A percentile compares a stretch with the other conserved stretches of the same genome.
phyloP scores from a whole-genome alignment of 2,329 filamentous ascomycete species.

The Fusarium fracticaudum region DNA sequence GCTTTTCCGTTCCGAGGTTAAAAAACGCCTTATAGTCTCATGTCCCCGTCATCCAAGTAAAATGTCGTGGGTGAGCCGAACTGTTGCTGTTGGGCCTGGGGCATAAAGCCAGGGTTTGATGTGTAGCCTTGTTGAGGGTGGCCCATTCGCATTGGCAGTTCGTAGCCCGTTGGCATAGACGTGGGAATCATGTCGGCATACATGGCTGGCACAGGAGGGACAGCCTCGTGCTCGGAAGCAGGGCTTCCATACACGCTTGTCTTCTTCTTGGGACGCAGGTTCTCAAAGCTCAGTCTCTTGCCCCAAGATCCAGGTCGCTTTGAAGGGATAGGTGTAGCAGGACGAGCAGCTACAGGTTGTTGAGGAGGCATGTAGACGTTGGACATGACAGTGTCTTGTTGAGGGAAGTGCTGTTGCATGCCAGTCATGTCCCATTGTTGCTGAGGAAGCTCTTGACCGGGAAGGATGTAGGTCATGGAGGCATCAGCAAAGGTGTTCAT shows the following conservation, averaged over 20 bases:
- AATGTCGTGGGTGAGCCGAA: slow-evolving; percentile 43
- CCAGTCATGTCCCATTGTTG: slow-evolving; percentile 42
- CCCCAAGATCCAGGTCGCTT: slow-evolving; percentile 54
- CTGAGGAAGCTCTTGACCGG: slow-evolving; percentile 43
- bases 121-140: slow-evolving; percentile 37
- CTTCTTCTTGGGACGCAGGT: slow-evolving; percentile 50
- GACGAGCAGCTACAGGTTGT: slow-evolving; percentile 44
- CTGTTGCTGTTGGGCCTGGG: slow-evolving; percentile 41
- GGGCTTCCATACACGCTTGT: slow-evolving; percentile 46
- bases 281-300: slow-evolving; percentile 51
- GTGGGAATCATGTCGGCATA: slow-evolving; percentile 44
- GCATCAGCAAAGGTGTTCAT: slow-evolving; percentile 47
- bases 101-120: slow-evolving; percentile 41
- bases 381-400: slow-evolving; percentile 43
- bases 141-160: slow-evolving; percentile 44
- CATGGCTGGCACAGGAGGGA: slow-evolving; percentile 44
- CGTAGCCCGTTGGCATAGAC: slow-evolving; percentile 42
- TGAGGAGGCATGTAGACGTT: slow-evolving; percentile 40
- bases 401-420: slow-evolving; percentile 42
- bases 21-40: slow-evolving; percentile 40
- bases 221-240: slow-evolving; percentile 39
- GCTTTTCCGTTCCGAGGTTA: slow-evolving; percentile 30
- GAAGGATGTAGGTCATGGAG: slow-evolving; percentile 45
- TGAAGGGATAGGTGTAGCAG: slow-evolving; percentile 51
- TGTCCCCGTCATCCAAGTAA: slow-evolving; percentile 42